phyloP scores from a whole-genome alignment of 164 flowering plant species.

The Chimonanthus salicifolius region DNA sequence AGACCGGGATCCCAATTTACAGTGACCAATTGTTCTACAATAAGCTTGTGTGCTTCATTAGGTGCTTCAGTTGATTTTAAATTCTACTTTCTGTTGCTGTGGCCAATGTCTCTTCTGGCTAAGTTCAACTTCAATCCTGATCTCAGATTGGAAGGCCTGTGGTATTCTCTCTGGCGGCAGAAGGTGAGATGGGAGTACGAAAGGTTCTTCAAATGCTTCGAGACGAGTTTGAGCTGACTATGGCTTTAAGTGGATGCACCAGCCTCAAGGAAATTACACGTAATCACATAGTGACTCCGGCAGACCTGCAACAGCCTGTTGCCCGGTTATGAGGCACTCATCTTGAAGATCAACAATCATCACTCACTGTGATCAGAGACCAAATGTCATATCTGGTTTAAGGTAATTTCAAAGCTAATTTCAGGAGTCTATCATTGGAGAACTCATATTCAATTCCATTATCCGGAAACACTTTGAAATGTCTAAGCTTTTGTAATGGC shows the following conservation, averaged over 20 bases:
- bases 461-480: background rate
- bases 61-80: too few relatives aligned
- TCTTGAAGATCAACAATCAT: background rate
- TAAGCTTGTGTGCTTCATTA: background rate
- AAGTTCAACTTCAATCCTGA: background rate
- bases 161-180: constrained; percentile 76
- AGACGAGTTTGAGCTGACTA: constrained; percentile 91
- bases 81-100: background rate
- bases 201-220: constrained; percentile 85
- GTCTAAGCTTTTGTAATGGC: background rate
- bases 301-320: constrained; percentile 39
- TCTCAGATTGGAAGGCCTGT: constrained; percentile 46
- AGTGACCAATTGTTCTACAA: background rate
- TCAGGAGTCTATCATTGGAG: background rate
- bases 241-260: constrained; percentile 90
- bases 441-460: background rate
- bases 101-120: too few relatives aligned
- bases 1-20: background rate
- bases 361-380: background rate
- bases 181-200: constrained; percentile 93
- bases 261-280: constrained; percentile 77
- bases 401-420: too few relatives aligned
- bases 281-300: constrained; percentile 53
- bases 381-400: background rate
- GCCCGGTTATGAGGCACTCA: constrained; percentile 18